Evolutionary conservation across 495 filamentous ascomycete species (phyloP).

Genomic region (Xylaria longipes): DNA sequence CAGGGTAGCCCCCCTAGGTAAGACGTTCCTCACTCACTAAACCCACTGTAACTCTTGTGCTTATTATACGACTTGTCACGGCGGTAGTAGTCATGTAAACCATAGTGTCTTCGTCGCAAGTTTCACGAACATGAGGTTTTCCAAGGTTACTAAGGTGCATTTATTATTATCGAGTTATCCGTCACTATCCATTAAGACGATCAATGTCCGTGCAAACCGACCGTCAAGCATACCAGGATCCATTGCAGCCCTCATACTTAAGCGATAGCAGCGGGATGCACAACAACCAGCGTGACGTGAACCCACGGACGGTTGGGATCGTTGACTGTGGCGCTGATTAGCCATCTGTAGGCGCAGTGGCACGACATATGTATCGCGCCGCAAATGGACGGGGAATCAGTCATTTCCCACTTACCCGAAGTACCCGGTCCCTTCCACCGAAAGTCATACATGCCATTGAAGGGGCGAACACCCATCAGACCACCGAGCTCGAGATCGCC

Average conservation of each 20-base stretch:
- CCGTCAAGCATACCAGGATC: background rate
- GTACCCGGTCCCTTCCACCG: constrained; percentile 54
- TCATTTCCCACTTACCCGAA: constrained; percentile 41
- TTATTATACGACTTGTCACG: background rate
- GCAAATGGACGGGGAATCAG: background rate
- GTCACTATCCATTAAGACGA: background rate
- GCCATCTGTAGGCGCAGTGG: background rate
- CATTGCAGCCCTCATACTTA: background rate
- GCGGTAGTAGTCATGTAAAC: background rate
- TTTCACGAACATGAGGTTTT: background rate
- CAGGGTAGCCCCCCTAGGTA: background rate
- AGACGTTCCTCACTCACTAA: background rate
- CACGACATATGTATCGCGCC: background rate
- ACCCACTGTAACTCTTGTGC: background rate
- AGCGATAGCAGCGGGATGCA: constrained; percentile 3
- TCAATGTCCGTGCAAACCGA: background rate
- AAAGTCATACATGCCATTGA: constrained; percentile 51
- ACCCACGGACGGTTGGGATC: constrained; percentile 44
- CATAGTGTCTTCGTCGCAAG: background rate
- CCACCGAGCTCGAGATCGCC: constrained; percentile 46
- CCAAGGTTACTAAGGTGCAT: background rate
- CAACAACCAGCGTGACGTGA: constrained; percentile 42
- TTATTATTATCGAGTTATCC: background rate
- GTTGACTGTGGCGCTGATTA: constrained; percentile 33
- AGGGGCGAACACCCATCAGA: constrained; percentile 50